Conservation (phyloP, 2,329 filamentous ascomycete genomes). For the Rutstroemia sydowiana region DNA sequence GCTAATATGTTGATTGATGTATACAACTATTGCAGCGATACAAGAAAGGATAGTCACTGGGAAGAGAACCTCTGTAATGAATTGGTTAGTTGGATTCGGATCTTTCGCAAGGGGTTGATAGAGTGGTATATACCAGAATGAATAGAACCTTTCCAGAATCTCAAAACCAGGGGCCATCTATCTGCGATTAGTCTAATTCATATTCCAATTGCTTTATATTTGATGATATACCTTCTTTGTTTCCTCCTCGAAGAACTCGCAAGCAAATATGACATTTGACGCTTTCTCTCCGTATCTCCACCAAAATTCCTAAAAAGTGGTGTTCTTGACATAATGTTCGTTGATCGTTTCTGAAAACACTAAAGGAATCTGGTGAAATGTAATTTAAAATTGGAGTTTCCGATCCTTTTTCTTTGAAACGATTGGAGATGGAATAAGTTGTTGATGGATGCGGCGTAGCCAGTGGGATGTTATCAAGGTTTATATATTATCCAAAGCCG, state of each 20-base stretch:
- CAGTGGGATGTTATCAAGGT: neutral
- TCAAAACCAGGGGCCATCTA: slow-evolving; percentile 55
- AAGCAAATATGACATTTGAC: slow-evolving; percentile 19
- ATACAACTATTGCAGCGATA: slow-evolving; percentile 52
- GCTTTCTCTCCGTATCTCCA: slow-evolving; percentile 11
- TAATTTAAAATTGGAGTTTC: neutral
- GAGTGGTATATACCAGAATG: slow-evolving; percentile 34
- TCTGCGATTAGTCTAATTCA: slow-evolving; percentile 17
- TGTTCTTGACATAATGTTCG: slow-evolving; percentile 16
- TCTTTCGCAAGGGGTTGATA: neutral
- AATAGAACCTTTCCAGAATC: slow-evolving; percentile 58
- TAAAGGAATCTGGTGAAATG: neutral
- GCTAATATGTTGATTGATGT: slow-evolving; percentile 45
- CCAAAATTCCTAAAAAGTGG: slow-evolving; percentile 18
- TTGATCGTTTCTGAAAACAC: neutral
- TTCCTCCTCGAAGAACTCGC: slow-evolving; percentile 27
- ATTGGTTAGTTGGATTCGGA: neutral
- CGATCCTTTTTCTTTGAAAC: too few relatives aligned
- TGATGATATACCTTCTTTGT: slow-evolving; percentile 22
- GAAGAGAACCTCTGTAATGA: slow-evolving; percentile 41
- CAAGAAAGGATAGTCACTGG: slow-evolving; percentile 50
- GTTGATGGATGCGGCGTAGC: too few relatives aligned
- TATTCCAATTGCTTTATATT: neutral
- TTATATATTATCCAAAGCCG: neutral
- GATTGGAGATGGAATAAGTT: too few relatives aligned